phyloP scores from a whole-genome alignment of 768 basidiomycete genomes.

The Thelephora ganbajun region DNA sequence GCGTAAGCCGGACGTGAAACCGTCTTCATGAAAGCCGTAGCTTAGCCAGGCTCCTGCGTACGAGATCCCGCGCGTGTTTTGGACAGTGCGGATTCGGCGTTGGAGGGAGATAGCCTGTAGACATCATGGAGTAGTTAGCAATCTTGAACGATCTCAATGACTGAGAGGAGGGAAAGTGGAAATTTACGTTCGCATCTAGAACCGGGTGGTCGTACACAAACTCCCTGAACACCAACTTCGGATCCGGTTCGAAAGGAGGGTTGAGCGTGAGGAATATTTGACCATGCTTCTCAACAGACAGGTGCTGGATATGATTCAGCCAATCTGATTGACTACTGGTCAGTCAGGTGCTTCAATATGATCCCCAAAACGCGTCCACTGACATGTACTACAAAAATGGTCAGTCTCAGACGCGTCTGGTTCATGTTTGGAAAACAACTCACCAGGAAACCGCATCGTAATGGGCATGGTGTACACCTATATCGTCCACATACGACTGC shows the following conservation, averaged over 20 bases:
- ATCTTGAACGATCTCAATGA: background rate
- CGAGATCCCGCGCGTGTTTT: slow-evolving; percentile 45
- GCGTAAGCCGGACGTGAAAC: slow-evolving; percentile 36
- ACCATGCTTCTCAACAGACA: slow-evolving; percentile 39
- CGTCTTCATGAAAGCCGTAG: slow-evolving; percentile 78
- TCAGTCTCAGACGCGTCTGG: background rate
- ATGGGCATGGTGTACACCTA: slow-evolving; percentile 28
- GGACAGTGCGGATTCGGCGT: slow-evolving; percentile 37
- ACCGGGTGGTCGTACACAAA: slow-evolving; percentile 53
- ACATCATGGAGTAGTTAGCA: background rate
- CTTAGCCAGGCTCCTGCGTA: slow-evolving; percentile 58
- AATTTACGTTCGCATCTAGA: slow-evolving; percentile 33
- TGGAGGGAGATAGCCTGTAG: slow-evolving; percentile 42
- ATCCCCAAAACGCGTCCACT: background rate
- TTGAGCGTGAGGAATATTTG: slow-evolving; percentile 63
- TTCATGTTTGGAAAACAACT: slow-evolving; percentile 11
- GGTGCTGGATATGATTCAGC: slow-evolving; percentile 67
- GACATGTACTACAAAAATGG: slow-evolving; percentile 28
- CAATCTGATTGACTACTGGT: slow-evolving; percentile 28
- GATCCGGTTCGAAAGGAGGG: slow-evolving; percentile 45
- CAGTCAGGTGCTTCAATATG: background rate
- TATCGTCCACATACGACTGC: slow-evolving; percentile 22
- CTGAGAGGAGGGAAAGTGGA: background rate
- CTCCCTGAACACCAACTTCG: slow-evolving; percentile 21
- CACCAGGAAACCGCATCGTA: slow-evolving; percentile 49